Evolutionary conservation across 2,329 filamentous ascomycete genomes (phyloP), one percentile per base, ranked within the genome.

Genomic region (Cladosporium colombiae): DNA sequence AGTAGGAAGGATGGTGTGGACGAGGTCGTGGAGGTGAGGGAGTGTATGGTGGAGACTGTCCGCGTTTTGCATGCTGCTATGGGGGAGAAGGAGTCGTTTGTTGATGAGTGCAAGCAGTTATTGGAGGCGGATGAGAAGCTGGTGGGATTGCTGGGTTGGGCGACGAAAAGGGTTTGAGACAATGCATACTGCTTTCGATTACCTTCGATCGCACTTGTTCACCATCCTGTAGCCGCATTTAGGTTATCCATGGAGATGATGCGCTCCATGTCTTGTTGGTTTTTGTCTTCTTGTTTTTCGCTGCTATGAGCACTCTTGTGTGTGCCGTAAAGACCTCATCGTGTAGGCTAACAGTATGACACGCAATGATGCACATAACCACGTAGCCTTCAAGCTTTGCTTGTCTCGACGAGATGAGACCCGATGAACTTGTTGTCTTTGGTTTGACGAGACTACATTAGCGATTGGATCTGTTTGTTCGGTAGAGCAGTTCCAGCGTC

Each of bases 51-150:
- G 63, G 65, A 64, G 33, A 64, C 72, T 29, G 73, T 73, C 18
- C 35, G 66, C 46, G 65, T 76, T 57, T 65, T 78, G 3, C 66
- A 64, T 7, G 69, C 66, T 31, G 71, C 71, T 8, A 35, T 75
- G 11, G 67, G 65, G 18, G 65, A 69, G 56, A 70, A 71, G 23
- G 71, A 72, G 37, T 60, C 72, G 65, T 70, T 75, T 52, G 65
- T 72, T 68, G 46, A 72, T 31, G 68, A 78, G 21, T 67, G 69
- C 33, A 53, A 37, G 58, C 58, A 52, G 50, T 65, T 78, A 27
- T 33, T 75, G 7, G 66, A 66, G 27, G 76, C 72, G 14, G 75
- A 78, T 69, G 67, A 37, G 59, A 70, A 71, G 53, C 58, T 78
- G 62, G 31, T 58, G 44, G 68, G 66, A 0, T 70, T 78, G 59